phyloP scores from a whole-genome alignment of 305 asterid genomes.

The Fraxinus ornus region DNA sequence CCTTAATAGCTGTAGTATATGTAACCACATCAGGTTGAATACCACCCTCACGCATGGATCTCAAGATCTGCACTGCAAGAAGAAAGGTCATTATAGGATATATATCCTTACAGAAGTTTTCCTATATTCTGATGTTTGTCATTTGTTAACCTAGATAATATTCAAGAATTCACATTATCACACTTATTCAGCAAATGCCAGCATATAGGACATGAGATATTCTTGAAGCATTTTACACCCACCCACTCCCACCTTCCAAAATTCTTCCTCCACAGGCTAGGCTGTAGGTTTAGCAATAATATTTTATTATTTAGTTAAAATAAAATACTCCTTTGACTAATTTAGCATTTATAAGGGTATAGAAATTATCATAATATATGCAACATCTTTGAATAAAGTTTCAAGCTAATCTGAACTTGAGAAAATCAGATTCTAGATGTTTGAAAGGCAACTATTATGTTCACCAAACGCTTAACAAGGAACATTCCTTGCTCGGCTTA shows the following conservation, averaged over 20 bases:
- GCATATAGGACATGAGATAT: conserved; percentile 4
- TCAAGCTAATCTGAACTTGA: conserved; percentile 12
- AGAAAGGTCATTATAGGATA: conserved; percentile 15
- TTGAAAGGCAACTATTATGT: background rate
- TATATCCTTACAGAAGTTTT: background rate
- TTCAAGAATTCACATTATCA: background rate
- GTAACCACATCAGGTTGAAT: conserved; percentile 86
- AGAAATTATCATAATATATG: conserved; percentile 1
- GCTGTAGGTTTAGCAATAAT: background rate
- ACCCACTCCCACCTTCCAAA: conserved; percentile 1
- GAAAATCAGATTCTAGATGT: conserved; percentile 12
- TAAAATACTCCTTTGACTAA: background rate
- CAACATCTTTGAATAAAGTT: background rate
- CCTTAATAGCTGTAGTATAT: conserved; percentile 93
- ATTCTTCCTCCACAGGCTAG: background rate
- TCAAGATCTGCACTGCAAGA: conserved; percentile 68
- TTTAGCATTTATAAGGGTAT: background rate
- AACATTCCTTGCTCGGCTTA: background rate
- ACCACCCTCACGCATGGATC: conserved; percentile 75
- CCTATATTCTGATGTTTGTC: background rate
- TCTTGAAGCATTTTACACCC: background rate
- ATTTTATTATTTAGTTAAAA: background rate
- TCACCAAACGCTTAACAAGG: background rate
- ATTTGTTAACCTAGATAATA: background rate
- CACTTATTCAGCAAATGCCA: conserved; percentile 1